Conservation (phyloP, 495 filamentous ascomycete genomes). For the Xylaria acuta region DNA sequence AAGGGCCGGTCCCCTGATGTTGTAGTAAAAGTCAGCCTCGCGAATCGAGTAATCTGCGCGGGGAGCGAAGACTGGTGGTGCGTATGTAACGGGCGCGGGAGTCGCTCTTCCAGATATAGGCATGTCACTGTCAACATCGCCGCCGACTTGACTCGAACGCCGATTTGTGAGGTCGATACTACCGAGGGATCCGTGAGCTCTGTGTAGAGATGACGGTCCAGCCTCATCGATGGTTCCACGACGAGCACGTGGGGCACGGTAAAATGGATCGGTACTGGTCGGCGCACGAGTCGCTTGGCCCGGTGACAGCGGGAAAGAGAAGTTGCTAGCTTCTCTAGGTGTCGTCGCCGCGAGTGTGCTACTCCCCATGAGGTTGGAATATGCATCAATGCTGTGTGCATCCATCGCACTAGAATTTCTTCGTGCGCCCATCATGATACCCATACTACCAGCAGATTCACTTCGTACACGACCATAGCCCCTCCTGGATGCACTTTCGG, state of each 20-base stretch:
- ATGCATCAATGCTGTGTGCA: constrained; percentile 48
- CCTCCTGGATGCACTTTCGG: constrained; percentile 68
- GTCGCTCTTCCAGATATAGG: constrained; percentile 49
- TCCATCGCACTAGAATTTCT: constrained; percentile 55
- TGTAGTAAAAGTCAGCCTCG: constrained; percentile 95
- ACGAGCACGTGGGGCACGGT: constrained; percentile 78
- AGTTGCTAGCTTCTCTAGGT: constrained; percentile 68
- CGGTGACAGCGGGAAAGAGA: constrained; percentile 70
- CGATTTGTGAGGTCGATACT: constrained; percentile 61
- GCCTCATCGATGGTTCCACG: constrained; percentile 61
- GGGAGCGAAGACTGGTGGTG: constrained; percentile 45
- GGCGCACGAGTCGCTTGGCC: constrained; percentile 50
- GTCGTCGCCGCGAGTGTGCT: constrained; percentile 73
- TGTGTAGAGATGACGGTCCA: constrained; percentile 46
- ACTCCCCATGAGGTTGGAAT: constrained; percentile 43
- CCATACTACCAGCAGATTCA: constrained; percentile 80
- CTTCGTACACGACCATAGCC: constrained; percentile 78
- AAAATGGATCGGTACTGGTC: constrained; percentile 72
- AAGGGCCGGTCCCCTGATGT: constrained; percentile 86
- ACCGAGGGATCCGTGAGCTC: constrained; percentile 52
- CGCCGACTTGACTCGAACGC: constrained; percentile 45
- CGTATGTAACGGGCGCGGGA: constrained; percentile 38
- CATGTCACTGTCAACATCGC: constrained; percentile 48
- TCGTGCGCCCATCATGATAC: constrained; percentile 63
- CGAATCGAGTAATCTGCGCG: constrained; percentile 87